phyloP scores from a whole-genome alignment of 108 stramenopile genomes.

The Nannochloropsis gaditana region DNA sequence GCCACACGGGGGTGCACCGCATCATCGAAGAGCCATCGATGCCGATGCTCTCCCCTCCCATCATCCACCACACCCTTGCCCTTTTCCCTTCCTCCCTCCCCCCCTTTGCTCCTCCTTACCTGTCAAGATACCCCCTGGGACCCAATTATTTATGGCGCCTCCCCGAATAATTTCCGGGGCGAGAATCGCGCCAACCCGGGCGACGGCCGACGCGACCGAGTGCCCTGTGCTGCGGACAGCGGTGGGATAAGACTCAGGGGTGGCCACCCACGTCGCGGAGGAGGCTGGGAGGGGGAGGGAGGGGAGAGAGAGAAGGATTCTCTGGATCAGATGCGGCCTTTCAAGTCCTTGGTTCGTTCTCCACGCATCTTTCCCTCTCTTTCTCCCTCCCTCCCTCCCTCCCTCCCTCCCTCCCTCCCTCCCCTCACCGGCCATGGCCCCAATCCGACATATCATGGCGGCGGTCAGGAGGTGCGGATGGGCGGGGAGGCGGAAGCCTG shows the following conservation, averaged over 20 bases:
- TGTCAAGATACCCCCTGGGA: background rate
- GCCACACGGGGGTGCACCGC: too few relatives aligned
- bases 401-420: background rate
- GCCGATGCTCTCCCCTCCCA: too few relatives aligned
- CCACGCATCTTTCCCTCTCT: background rate
- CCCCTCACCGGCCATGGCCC: background rate
- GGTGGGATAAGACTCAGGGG: background rate
- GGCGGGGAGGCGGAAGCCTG: background rate
- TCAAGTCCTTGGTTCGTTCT: background rate
- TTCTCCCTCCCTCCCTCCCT: background rate
- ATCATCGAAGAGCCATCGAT: too few relatives aligned
- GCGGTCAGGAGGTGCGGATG: background rate
- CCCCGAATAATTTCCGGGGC: background rate
- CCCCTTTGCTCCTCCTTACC: background rate
- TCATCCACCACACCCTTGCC: background rate
- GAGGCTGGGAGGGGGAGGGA: conserved; percentile 23
- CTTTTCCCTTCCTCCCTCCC: background rate
- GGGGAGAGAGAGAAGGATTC: background rate
- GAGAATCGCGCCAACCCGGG: background rate
- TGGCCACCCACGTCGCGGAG: conserved; percentile 21
- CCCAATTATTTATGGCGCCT: background rate
- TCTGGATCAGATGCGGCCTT: background rate
- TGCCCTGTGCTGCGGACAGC: background rate
- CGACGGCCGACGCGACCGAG: background rate
- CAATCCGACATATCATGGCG: background rate